phyloP scores from a whole-genome alignment of 2,329 filamentous ascomycete genomes.

The Didymella keratinophila region DNA sequence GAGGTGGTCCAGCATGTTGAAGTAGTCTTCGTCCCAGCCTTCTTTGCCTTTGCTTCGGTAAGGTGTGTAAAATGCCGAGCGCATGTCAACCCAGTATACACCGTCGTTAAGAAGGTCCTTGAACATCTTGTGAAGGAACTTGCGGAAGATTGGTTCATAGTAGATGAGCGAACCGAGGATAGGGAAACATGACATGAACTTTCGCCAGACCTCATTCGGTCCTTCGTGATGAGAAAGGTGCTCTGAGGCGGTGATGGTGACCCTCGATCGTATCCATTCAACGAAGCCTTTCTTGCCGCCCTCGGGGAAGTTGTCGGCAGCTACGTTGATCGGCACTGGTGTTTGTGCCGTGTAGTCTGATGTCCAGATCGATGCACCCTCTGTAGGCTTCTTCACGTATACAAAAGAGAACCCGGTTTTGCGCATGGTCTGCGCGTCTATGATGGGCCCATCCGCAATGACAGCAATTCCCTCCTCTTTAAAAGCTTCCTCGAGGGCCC shows the following conservation, averaged over 20 bases:
- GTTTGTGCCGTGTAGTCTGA: conserved; percentile 66
- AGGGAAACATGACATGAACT: conserved; percentile 78
- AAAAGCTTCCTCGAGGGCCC: conserved; percentile 75
- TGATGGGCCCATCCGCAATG: conserved; percentile 64
- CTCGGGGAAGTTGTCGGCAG: conserved; percentile 77
- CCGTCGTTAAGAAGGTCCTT: conserved; percentile 78
- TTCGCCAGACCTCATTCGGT: conserved; percentile 82
- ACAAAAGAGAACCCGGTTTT: conserved; percentile 68
- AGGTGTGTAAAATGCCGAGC: conserved; percentile 75
- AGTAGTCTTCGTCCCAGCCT: conserved; percentile 70
- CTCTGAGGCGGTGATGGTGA: conserved; percentile 75
- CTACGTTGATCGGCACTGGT: conserved; percentile 65
- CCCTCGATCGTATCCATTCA: conserved; percentile 77
- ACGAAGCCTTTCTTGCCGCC: conserved; percentile 76
- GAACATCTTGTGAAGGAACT: conserved; percentile 76
- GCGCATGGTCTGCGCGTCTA: conserved; percentile 61
- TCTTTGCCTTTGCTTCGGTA: conserved; percentile 73
- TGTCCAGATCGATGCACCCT: conserved; percentile 69
- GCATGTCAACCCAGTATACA: conserved; percentile 83
- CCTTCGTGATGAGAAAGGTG: conserved; percentile 83
- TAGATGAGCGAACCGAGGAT: conserved; percentile 78
- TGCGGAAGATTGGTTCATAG: conserved; percentile 89
- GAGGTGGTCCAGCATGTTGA: conserved; percentile 74
- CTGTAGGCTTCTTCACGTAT: conserved; percentile 51
- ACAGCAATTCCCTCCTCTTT: conserved; percentile 78